Evolutionary conservation across 2,329 filamentous ascomycete species (phyloP).

Genomic region (Epicoccum sorghinum): DNA sequence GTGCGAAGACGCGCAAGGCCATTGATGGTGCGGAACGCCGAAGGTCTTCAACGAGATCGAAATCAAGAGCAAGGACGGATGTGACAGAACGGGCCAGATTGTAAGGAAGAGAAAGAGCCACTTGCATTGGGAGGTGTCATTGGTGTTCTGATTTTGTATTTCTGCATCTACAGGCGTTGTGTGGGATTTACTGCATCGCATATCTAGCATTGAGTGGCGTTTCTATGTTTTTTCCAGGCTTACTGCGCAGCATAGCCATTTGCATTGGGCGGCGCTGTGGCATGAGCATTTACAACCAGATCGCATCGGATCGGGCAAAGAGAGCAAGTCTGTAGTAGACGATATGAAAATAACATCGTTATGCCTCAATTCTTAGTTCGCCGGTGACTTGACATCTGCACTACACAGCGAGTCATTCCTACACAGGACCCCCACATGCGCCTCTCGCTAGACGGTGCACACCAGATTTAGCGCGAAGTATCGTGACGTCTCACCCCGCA

Average conservation of each 20-base stretch:
- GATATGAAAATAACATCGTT: background rate
- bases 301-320: slow-evolving; percentile 1
- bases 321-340: background rate
- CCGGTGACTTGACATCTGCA: background rate
- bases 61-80: slow-evolving; percentile 35
- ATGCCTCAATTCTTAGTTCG: background rate
- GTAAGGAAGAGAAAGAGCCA: slow-evolving; percentile 16
- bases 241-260: slow-evolving; percentile 4
- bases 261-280: slow-evolving; percentile 38
- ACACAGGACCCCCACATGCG: slow-evolving; percentile 16
- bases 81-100: slow-evolving; percentile 40
- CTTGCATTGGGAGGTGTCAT: slow-evolving; percentile 38
- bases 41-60: slow-evolving; percentile 40
- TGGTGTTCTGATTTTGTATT: slow-evolving; percentile 23
- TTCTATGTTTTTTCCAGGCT: slow-evolving; percentile 15
- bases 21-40: slow-evolving; percentile 45
- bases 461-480: slow-evolving; percentile 19
- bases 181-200: slow-evolving; percentile 15
- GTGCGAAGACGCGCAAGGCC: slow-evolving; percentile 39
- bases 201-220: slow-evolving; percentile 29
- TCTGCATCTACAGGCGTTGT: slow-evolving; percentile 34
- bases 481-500: slow-evolving; percentile 39
- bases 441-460: slow-evolving; percentile 19
- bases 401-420: slow-evolving; percentile 6
- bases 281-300: slow-evolving; percentile 31